Evolutionary conservation across 2,329 filamentous ascomycete species (phyloP), one percentile per base, ranked within the genome.

Genomic region (Fusarium palustre): DNA sequence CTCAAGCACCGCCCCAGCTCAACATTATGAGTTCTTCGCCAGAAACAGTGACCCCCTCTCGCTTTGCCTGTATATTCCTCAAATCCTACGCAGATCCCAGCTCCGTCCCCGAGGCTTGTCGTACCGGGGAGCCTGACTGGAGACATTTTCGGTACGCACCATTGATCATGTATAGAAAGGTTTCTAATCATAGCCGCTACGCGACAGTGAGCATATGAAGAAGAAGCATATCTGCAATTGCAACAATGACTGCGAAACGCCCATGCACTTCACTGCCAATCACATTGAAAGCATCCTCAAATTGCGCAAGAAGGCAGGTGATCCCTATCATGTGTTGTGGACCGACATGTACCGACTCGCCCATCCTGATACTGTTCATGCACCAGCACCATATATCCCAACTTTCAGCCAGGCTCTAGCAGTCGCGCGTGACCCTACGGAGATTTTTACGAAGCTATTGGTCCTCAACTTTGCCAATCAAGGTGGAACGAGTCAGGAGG

Each of bases 1-100:
- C 1, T 15, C 0, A 3, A 10, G 16, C 13, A 4, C 10, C 1
- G 1, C 20, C 8, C 20, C 1, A 16, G 7, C 39, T 42, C 8
- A 24, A 16, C 5, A 24, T 2, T 4, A 42, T 42, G 39, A 16
- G 22, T 24, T 20, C 20, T 15, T 16, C 13, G 3, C 16, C 20
- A 6, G 39, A 42, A 42, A 24, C 13, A 16, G 4, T 24, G 13
- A 24, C 13, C 7, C 5, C 20, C 4, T 24, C 0, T 42, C 39
- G 39, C 5, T 10, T 42, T 12, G 39, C 39, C 39, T 42, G 39
- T 0, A 3, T 42, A 15, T 42, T 42, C 13, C 9, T 1, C 9
- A 12, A 16, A 16, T 42, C 39, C 2, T 5, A 9, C 1, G 3
- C 39, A 7, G 9, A 42, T 0, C 39, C 6, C 13, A 0, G 1